Evolutionary conservation across 306 rosid genomes (phyloP).

Genomic region (Cajanus cajan): DNA sequence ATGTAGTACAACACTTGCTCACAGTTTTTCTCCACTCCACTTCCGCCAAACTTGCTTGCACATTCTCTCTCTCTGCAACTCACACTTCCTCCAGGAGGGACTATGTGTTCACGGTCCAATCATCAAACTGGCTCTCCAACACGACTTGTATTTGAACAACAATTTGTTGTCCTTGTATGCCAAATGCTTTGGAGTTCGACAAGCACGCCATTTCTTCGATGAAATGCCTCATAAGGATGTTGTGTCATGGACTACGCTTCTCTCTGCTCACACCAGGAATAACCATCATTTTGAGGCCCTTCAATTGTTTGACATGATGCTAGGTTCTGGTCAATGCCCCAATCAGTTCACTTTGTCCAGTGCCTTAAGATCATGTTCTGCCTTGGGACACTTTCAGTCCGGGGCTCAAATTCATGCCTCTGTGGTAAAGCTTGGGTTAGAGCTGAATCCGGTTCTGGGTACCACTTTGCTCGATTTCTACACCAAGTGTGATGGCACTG

Average conservation of each 20-base stretch:
- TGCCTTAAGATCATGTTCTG: slow-evolving; percentile 55
- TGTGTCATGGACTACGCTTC: slow-evolving; percentile 67
- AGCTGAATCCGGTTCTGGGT: slow-evolving; percentile 45
- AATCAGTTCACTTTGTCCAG: slow-evolving; percentile 58
- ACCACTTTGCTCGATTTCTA: slow-evolving; percentile 57
- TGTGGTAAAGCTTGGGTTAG: slow-evolving; percentile 56
- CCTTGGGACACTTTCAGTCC: slow-evolving; percentile 38
- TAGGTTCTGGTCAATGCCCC: slow-evolving; percentile 46
- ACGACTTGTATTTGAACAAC: slow-evolving; percentile 56
- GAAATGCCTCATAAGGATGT: slow-evolving; percentile 74
- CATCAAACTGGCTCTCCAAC: slow-evolving; percentile 57
- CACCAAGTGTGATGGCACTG: slow-evolving; percentile 40
- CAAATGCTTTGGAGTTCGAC: slow-evolving; percentile 53
- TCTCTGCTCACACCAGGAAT: slow-evolving; percentile 51
- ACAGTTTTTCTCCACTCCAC: slow-evolving; percentile 14
- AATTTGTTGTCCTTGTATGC: slow-evolving; percentile 52
- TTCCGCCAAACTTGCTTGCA: slow-evolving; percentile 50
- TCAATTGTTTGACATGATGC: slow-evolving; percentile 48
- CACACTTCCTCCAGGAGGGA: slow-evolving; percentile 50
- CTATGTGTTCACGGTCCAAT: slow-evolving; percentile 59
- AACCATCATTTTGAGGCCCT: slow-evolving; percentile 49
- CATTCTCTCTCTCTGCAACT: slow-evolving; percentile 58
- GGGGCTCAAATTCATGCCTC: slow-evolving; percentile 53
- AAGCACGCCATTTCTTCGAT: slow-evolving; percentile 61
- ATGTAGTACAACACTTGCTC: slow-evolving; percentile 33